Evolutionary conservation across 352 stramenopile species (phyloP).

Genomic region (Pythium rishiriense): DNA sequence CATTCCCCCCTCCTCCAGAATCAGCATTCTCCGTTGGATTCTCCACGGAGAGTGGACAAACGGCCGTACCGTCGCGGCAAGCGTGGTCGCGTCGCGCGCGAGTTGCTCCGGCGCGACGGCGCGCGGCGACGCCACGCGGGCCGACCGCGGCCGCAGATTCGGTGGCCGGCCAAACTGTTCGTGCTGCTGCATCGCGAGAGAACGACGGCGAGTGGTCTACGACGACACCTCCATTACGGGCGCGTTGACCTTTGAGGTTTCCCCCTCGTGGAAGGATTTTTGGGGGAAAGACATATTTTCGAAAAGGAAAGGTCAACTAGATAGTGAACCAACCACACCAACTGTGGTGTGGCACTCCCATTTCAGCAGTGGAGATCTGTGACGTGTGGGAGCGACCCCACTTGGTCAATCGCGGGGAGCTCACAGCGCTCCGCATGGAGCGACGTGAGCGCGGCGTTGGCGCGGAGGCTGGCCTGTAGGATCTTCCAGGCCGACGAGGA

Average conservation of each 20-base stretch:
- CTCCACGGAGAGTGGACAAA: not conserved
- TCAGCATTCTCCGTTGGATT: too few species aligned
- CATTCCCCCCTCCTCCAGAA: too few species aligned
- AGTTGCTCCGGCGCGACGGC: conserved; percentile 26
- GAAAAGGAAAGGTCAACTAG: too few species aligned
- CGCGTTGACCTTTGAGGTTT: too few species aligned
- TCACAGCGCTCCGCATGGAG: conserved; percentile 34
- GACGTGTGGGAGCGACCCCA: not conserved
- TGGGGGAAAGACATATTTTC: too few species aligned
- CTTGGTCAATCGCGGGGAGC: conserved; percentile 22
- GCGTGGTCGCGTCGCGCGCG: conserved; percentile 17
- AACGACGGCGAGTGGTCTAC: not conserved
- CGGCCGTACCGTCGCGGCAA: not conserved
- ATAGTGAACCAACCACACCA: too few species aligned
- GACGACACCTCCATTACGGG: not conserved
- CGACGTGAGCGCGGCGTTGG: conserved; percentile 44
- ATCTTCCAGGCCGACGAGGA: conserved; percentile 15
- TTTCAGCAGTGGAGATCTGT: conserved; percentile 1
- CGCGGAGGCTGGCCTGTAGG: conserved; percentile 29
- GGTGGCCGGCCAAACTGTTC: conserved; percentile 49
- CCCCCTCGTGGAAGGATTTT: too few species aligned
- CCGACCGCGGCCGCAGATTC: conserved; percentile 53
- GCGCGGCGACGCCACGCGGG: conserved; percentile 26
- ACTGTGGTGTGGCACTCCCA: too few species aligned
- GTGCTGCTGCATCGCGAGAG: conserved; percentile 32